Evolutionary conservation across 2,329 filamentous ascomycete species (phyloP).

Genomic region (Aaosphaeria pasadenensis): DNA sequence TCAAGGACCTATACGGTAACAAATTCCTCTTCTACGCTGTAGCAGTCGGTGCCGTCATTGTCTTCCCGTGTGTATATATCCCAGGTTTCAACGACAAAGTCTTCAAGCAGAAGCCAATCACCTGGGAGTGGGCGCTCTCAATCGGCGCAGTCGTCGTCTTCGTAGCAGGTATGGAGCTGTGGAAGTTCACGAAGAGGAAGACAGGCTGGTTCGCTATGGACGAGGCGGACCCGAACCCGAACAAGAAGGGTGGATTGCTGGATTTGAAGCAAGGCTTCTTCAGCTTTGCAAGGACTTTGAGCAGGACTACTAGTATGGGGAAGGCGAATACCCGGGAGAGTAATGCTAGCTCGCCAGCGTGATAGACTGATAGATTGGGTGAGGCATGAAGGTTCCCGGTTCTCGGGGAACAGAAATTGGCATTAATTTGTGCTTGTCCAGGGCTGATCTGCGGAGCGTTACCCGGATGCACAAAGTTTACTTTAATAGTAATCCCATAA

Average conservation of each 20-base stretch:
- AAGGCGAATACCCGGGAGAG: slow-evolving; percentile 5
- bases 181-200: slow-evolving; percentile 16
- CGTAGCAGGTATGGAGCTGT: slow-evolving; percentile 15
- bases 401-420: no score
- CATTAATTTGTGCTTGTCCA: no score
- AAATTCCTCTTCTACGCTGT: slow-evolving; percentile 60
- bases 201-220: slow-evolving; percentile 14
- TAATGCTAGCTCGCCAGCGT: neutral
- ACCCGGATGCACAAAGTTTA: no score
- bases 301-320: slow-evolving; percentile 6
- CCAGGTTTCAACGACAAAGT: slow-evolving; percentile 19
- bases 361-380: no score
- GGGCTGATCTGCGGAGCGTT: no score
- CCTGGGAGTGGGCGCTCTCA: slow-evolving; percentile 18
- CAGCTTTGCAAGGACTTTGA: slow-evolving; percentile 13
- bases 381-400: no score
- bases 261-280: slow-evolving; percentile 17
- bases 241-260: slow-evolving; percentile 2
- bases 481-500: no score
- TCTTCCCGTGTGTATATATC: slow-evolving; percentile 54
- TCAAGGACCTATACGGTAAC: slow-evolving; percentile 16
- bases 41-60: slow-evolving; percentile 54
- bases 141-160: slow-evolving; percentile 14
- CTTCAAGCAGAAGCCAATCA: slow-evolving; percentile 20
- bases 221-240: slow-evolving; percentile 7